A percentile compares a stretch with the other conserved stretches of the same genome.
These are phyloP conservation scores for Lophiotrema nucula DNA, from an alignment of 495 filamentous ascomycete species.

Conservation along the genomic window DNA sequence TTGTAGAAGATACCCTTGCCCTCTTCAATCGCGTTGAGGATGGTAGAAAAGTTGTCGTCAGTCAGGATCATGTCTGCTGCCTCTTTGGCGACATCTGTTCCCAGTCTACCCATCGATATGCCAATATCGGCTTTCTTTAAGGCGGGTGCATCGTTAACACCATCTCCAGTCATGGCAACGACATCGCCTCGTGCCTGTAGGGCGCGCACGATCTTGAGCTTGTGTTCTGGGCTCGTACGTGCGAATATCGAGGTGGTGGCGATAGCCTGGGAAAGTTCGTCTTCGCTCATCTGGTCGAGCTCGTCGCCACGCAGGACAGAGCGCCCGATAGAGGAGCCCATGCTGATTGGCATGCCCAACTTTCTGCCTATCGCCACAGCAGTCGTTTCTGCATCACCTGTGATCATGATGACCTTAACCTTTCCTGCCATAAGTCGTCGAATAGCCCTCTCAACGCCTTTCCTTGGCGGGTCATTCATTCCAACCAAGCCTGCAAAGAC, in stretches of 20 bases:
- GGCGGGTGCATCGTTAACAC: constrained; percentile 95
- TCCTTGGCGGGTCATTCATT: constrained; percentile 93
- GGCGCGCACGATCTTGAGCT: constrained; percentile 91
- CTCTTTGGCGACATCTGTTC: constrained; percentile 97
- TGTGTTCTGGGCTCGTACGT: constrained; percentile 93
- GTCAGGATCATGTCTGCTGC: constrained; percentile 99
- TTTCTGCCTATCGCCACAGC: constrained; percentile 90
- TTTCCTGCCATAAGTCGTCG: constrained; percentile 87
- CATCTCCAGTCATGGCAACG: constrained; percentile 98
- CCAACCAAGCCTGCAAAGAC: constrained; percentile 90
- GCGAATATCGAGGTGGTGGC: constrained; percentile 89
- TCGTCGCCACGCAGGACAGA: constrained; percentile 85
- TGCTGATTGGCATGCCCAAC: constrained; percentile 77
- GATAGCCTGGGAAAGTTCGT: constrained; percentile 79
- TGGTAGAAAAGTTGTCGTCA: constrained; percentile 97
- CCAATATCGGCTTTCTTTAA: constrained; percentile 98
- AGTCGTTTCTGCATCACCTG: constrained; percentile 90
- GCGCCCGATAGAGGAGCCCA: constrained; percentile 39
- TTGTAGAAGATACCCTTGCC: constrained; percentile 99
- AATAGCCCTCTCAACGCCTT: constrained; percentile 85
- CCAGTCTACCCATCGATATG: constrained; percentile 91
- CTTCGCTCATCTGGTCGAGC: constrained; percentile 82
- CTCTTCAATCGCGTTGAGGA: constrained; percentile 93
- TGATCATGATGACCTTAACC: constrained; percentile 98
- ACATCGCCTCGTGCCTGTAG: constrained; percentile 93